Conservation (phyloP, 192 early-diverging fungal species). For the Coemansia sp. region DNA sequence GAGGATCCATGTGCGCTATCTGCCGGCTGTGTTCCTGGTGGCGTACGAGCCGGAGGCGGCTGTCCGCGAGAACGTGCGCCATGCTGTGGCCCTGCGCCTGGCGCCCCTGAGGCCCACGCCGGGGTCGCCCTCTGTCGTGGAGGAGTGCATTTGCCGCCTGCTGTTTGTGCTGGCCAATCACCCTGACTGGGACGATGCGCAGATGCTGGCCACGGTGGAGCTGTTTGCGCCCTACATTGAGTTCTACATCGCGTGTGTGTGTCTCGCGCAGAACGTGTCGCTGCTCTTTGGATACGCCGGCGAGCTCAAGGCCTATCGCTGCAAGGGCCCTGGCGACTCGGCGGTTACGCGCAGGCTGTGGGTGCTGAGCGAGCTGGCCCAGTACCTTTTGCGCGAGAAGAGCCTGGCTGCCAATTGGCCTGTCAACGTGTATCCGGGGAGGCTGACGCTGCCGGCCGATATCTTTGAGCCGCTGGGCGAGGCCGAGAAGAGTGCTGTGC, state of each 20-base stretch:
- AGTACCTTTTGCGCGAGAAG: constrained; percentile 75
- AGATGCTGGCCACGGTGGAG: constrained; percentile 23
- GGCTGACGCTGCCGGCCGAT: constrained; percentile 64
- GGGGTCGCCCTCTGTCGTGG: constrained; percentile 57
- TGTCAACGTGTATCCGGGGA: constrained; percentile 72
- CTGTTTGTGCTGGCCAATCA: constrained; percentile 81
- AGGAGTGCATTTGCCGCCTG: constrained; percentile 59
- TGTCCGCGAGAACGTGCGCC: constrained; percentile 61
- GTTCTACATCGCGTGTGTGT: constrained; percentile 79
- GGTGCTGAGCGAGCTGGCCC: constrained; percentile 78
- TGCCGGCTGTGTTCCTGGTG: constrained; percentile 69
- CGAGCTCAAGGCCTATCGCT: constrained; percentile 74
- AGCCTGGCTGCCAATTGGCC: constrained; percentile 75
- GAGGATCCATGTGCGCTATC: constrained; percentile 67
- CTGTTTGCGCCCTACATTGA: constrained; percentile 76
- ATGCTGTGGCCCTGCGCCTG: constrained; percentile 60
- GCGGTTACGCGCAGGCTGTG: constrained; percentile 64
- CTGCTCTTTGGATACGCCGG: constrained; percentile 73
- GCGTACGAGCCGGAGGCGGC: constrained; percentile 83
- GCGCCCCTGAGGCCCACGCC: constrained; percentile 46
- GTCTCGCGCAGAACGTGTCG: constrained; percentile 77
- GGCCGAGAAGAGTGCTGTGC: constrained; percentile 7
- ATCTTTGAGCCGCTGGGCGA: constrained; percentile 56
- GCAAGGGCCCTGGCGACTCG: constrained; percentile 1
- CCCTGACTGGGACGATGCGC: constrained; percentile 72